Conservation (phyloP, 768 basidiomycete genomes). For the Mycena capillaripes region DNA sequence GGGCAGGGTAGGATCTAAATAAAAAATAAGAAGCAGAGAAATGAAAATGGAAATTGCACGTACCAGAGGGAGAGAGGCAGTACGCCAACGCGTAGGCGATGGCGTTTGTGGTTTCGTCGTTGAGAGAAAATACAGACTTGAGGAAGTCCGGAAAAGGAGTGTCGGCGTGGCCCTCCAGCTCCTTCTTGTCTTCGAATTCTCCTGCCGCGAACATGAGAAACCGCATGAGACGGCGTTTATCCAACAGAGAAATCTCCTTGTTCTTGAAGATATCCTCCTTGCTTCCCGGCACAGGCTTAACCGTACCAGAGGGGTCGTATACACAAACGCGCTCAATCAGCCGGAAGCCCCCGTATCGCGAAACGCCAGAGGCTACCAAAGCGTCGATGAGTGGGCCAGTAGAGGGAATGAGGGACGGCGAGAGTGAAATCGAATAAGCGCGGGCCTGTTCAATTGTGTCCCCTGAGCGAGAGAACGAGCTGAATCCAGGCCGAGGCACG, state of each 20-base stretch:
- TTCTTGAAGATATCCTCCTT: conserved; percentile 96
- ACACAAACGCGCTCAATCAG: conserved; percentile 81
- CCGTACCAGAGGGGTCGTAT: conserved; percentile 60
- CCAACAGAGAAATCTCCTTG: conserved; percentile 79
- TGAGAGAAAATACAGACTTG: conserved; percentile 72
- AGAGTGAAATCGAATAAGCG: conserved; percentile 89
- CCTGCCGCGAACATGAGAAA: conserved; percentile 87
- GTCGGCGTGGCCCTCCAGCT: conserved; percentile 68
- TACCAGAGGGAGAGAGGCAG: conserved; percentile 72
- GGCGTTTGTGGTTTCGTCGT: conserved; percentile 66
- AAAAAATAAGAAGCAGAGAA: not conserved
- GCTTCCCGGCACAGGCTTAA: conserved; percentile 84
- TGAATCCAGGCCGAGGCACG: conserved; percentile 50
- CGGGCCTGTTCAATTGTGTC: conserved; percentile 69
- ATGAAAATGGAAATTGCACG: conserved; percentile 28
- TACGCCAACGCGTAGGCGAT: conserved; percentile 87
- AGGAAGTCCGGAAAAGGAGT: conserved; percentile 76
- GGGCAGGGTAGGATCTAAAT: conserved; percentile 73
- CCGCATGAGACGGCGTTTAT: conserved; percentile 94
- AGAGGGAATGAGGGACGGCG: conserved; percentile 86
- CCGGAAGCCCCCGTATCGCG: conserved; percentile 92
- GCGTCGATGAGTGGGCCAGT: conserved; percentile 84
- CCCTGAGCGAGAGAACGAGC: conserved; percentile 59
- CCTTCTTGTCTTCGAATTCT: conserved; percentile 76
- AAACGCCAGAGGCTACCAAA: conserved; percentile 85